Evolutionary conservation across 345 rosid genomes (phyloP).

Genomic region (Cardamine chenopodiifolia): DNA sequence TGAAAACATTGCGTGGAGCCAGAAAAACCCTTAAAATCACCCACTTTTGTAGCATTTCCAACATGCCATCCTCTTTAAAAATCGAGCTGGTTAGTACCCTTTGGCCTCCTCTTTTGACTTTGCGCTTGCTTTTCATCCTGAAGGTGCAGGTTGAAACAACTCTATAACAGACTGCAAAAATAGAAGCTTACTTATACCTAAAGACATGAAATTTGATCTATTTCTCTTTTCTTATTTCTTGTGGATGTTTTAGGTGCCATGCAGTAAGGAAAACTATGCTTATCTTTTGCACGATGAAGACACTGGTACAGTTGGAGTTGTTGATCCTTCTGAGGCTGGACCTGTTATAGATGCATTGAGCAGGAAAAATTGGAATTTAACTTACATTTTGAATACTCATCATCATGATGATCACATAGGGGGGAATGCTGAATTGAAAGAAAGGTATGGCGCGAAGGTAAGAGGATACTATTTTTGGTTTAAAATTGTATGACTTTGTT

Average conservation of each 20-base stretch:
- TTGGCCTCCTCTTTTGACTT: background rate
- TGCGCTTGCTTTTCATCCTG: no score
- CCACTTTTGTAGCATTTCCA: constrained; percentile 88
- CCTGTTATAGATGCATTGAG: constrained; percentile 88
- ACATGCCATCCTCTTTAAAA: constrained; percentile 71
- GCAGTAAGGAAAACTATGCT: constrained; percentile 87
- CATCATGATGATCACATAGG: constrained; percentile 91
- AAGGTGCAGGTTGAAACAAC: no score
- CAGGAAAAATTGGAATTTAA: constrained; percentile 78
- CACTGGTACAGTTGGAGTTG: constrained; percentile 98
- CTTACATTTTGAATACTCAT: constrained; percentile 92
- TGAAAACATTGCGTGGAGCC: constrained; percentile 90
- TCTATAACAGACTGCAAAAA: no score
- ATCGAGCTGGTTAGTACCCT: constrained; percentile 74
- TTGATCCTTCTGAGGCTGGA: constrained; percentile 93
- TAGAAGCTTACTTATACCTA: background rate
- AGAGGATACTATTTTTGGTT: constrained; percentile 25
- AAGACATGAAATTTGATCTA: background rate
- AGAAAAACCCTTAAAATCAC: constrained; percentile 81
- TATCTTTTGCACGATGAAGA: constrained; percentile 90
- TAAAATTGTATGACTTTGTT: background rate
- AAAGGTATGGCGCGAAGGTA: constrained; percentile 99
- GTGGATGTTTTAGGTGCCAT: constrained; percentile 69
- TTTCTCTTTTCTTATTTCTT: constrained; percentile 9
- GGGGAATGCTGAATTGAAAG: constrained; percentile 92